Base-by-base conservation (phyloP, 1,284 basidiomycete species). In the Malassezia obtusa region DNA sequence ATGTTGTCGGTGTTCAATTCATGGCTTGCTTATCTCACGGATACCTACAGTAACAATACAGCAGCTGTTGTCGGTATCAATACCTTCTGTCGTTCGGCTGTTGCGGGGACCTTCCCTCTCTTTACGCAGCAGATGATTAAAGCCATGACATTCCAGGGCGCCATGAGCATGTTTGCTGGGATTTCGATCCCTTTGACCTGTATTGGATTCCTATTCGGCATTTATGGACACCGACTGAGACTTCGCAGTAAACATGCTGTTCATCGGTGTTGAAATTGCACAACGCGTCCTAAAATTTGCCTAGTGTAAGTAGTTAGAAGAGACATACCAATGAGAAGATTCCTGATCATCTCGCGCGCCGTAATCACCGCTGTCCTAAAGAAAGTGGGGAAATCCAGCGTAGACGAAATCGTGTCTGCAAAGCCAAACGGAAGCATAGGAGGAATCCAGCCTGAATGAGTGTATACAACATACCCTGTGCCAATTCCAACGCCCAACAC, bases 401-500 rank as follows among this genome's bases (percentile, higher is more conserved):
- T 96, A 6, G 90, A 95, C 17, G 82, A 83, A 50, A 96, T 62
- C 6, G 80, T 80, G 75, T 98, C 94, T 17, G 85, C 84, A 37
- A 91, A 80, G 0, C 92, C 92, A 64, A 98, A 95, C 0, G 91
- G 90, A 31, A 77, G 59, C 77, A 77, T 77, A 24, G 73, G 74
- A 8, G 76, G 77, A 46, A 77, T 77, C 76, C 76, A 77, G 35
- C 67, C 51, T 52, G 49, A n/a, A 28, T 14, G 36, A 45, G 55
- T 15, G 60, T 57, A 28, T 25, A 15, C 4, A 17, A 40, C 38
- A 11, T 40, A 90, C 89, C 92, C 75, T 85, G 77, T 39, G 91
- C 92, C 64, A 94, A 89, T 76, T 98, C 92, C 61, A 98, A 77
- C 3, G 92, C 92, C 77, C 88, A 98, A 73, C 87, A 91, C 14